phyloP scores from a whole-genome alignment of 441 rosid genomes.

The Aquilaria agallochum region DNA sequence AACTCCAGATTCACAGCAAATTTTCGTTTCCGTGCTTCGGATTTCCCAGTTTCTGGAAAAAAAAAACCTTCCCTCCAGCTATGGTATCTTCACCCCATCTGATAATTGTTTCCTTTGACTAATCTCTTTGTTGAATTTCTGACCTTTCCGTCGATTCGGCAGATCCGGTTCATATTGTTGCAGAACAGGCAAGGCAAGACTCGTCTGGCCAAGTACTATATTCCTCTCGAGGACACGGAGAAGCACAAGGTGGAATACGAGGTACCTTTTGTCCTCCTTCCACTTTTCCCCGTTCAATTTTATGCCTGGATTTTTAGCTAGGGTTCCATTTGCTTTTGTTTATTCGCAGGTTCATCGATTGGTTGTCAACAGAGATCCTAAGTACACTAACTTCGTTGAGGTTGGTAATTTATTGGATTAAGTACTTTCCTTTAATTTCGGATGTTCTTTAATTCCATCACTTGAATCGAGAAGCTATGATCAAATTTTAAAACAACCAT shows the following conservation, averaged over 20 bases:
- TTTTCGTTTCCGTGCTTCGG: background rate
- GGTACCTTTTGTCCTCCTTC: slow-evolving; percentile 27
- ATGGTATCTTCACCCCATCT: slow-evolving; percentile 8
- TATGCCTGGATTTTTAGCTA: background rate
- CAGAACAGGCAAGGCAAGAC: slow-evolving; percentile 99
- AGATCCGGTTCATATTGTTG: slow-evolving; percentile 98
- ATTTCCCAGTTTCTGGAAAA: background rate
- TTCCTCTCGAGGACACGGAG: slow-evolving; percentile 97
- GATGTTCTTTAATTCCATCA: background rate
- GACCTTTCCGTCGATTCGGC: slow-evolving; percentile 19
- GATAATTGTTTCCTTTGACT: background rate
- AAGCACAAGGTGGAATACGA: slow-evolving; percentile 99
- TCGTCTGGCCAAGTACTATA: slow-evolving; percentile 97
- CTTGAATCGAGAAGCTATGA: background rate
- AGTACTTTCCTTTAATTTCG: background rate
- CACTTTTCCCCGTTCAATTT: background rate
- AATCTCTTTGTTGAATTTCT: slow-evolving; percentile 6
- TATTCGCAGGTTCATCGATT: slow-evolving; percentile 83
- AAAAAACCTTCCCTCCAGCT: slow-evolving; percentile 3
- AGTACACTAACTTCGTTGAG: slow-evolving; percentile 97
- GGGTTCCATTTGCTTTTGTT: background rate
- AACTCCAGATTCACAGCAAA: background rate
- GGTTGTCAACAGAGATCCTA: slow-evolving; percentile 94
- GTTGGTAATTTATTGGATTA: slow-evolving; percentile 31
- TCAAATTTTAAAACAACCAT: no score